Evolutionary conservation across 805 yeast genomes (phyloP).

Genomic region (Hanseniaspora mollemarum): DNA sequence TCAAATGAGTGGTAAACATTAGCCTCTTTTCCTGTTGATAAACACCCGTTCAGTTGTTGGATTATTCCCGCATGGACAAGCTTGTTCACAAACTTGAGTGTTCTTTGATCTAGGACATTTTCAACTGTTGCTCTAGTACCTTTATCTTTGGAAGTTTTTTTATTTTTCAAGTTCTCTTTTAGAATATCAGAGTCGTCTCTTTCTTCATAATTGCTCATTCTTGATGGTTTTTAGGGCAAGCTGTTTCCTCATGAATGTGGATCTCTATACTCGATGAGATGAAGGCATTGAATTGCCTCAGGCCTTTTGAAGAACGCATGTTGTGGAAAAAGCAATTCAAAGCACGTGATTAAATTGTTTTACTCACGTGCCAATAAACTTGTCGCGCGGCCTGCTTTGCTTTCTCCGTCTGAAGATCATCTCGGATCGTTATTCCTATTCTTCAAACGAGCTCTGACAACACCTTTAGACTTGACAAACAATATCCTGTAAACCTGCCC

Average conservation of each 20-base stretch:
- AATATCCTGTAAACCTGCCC: too few species aligned
- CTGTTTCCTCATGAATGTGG: neutral
- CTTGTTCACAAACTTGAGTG: constrained; percentile 69
- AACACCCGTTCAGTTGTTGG: constrained; percentile 80
- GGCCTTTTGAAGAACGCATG: too few species aligned
- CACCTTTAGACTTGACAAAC: too few species aligned
- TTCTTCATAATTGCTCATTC: constrained; percentile 18
- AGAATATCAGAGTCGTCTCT: constrained; percentile 41
- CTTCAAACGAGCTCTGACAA: too few species aligned
- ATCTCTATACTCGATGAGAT: neutral
- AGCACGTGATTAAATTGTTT: neutral
- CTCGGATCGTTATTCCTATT: too few species aligned
- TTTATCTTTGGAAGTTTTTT: constrained; percentile 60
- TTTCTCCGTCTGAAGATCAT: too few species aligned
- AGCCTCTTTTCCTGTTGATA: constrained; percentile 97
- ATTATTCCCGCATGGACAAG: constrained; percentile 75
- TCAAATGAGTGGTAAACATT: constrained; percentile 77
- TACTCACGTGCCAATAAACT: too few species aligned
- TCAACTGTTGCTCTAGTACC: constrained; percentile 94
- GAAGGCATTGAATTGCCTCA: neutral
- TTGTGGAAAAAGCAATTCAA: neutral
- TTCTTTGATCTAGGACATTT: constrained; percentile 90
- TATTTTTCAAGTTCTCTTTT: constrained; percentile 52
- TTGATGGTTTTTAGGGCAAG: neutral
- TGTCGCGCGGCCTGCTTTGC: too few species aligned